phyloP scores from a whole-genome alignment of 2,329 filamentous ascomycete species.

The Exophiala aquamarina region DNA sequence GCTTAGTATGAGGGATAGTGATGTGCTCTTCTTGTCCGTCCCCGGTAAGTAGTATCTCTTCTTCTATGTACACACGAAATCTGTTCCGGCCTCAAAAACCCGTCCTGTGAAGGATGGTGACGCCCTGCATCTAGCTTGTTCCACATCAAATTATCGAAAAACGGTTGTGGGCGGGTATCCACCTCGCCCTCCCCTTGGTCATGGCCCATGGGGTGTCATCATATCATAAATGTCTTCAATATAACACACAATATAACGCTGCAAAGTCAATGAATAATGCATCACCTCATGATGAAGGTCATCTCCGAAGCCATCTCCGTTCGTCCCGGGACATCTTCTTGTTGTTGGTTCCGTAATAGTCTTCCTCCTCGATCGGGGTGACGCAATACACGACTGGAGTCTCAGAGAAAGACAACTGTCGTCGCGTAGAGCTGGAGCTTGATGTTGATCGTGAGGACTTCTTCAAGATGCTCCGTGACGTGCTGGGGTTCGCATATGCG shows the following conservation, averaged over 20 bases:
- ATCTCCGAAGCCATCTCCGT: conserved; percentile 43
- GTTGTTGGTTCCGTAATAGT: conserved; percentile 50
- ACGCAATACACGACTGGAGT: conserved; percentile 48
- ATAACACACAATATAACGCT: not conserved
- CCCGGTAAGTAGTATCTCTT: too few relatives aligned
- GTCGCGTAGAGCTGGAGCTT: conserved; percentile 25
- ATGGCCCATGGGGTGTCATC: conserved; percentile 1
- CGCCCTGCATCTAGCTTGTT: conserved; percentile 1
- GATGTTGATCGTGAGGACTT: conserved; percentile 31
- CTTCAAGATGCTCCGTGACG: conserved; percentile 50
- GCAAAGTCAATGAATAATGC: not conserved
- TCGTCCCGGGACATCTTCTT: conserved; percentile 47
- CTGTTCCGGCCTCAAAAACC: too few relatives aligned
- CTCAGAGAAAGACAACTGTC: conserved; percentile 44
- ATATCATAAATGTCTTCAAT: too few relatives aligned
- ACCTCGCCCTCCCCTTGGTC: not conserved
- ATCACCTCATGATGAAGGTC: conserved; percentile 25
- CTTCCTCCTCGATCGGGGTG: conserved; percentile 49
- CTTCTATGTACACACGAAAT: too few relatives aligned
- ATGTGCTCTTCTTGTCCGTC: too few relatives aligned
- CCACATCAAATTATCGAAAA: too few relatives aligned
- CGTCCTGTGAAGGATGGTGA: not conserved
- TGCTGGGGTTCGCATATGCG: conserved; percentile 44
- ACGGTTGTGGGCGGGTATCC: too few relatives aligned
- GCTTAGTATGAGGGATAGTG: too few relatives aligned